A percentile compares a stretch with the other conserved stretches of the same genome.
Evolutionary conservation across 352 stramenopile species (phyloP).

Genomic region (Phytopythium aichiense): DNA sequence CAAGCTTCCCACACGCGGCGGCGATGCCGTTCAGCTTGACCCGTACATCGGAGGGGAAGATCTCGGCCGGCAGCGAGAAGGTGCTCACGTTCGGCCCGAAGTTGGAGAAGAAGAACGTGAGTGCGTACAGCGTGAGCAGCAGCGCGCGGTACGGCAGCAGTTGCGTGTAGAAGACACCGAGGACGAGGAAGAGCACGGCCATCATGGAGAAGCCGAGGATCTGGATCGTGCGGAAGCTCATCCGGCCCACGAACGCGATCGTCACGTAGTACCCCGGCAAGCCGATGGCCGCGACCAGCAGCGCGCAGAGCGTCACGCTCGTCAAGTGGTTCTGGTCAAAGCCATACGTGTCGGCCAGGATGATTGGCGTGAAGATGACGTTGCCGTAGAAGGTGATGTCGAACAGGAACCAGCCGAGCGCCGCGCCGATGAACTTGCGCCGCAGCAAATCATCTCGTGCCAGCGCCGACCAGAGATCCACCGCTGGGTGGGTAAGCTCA

Average conservation of each 20-base stretch:
- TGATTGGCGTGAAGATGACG: slow-evolving; percentile 83
- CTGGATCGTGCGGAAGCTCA: slow-evolving; percentile 80
- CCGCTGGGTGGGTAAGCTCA: background rate
- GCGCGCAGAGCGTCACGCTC: slow-evolving; percentile 56
- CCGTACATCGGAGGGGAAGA: slow-evolving; percentile 64
- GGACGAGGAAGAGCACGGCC: slow-evolving; percentile 54
- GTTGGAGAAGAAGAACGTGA: slow-evolving; percentile 89
- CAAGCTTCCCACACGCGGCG: slow-evolving; percentile 73
- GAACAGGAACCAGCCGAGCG: slow-evolving; percentile 90
- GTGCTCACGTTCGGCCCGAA: slow-evolving; percentile 86
- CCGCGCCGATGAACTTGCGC: slow-evolving; percentile 69
- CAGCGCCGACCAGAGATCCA: slow-evolving; percentile 30
- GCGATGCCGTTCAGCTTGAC: slow-evolving; percentile 83
- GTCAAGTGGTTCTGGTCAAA: slow-evolving; percentile 52
- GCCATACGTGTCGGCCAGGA: slow-evolving; percentile 66
- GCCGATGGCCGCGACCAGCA: slow-evolving; percentile 65
- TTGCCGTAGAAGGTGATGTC: slow-evolving; percentile 91
- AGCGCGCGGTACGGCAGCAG: slow-evolving; percentile 35
- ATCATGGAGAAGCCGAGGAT: slow-evolving; percentile 75
- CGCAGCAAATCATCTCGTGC: slow-evolving; percentile 26
- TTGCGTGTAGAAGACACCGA: slow-evolving; percentile 52
- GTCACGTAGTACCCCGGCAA: slow-evolving; percentile 71
- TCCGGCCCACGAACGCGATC: slow-evolving; percentile 50
- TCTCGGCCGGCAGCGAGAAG: slow-evolving; percentile 81
- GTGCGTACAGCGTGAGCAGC: slow-evolving; percentile 63